Base-by-base conservation (phyloP, 1,284 basidiomycete genomes). In the Schizophyllum commune region DNA sequence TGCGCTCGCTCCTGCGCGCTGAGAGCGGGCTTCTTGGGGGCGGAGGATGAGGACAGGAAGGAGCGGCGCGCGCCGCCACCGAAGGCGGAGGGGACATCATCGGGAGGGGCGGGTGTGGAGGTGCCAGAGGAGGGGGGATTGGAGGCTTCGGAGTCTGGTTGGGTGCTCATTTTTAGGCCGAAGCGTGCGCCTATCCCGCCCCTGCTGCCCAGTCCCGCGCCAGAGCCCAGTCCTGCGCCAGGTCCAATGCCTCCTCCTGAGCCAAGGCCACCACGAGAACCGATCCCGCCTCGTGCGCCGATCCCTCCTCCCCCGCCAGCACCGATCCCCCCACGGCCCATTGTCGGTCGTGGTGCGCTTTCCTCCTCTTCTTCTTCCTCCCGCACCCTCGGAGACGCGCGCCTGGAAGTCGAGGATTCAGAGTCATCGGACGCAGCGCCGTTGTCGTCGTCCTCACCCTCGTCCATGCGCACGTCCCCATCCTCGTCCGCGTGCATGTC, bases 1-100 rank as follows among this genome's bases (percentile, higher is more conserved):
- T 97, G 94, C 15, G 79, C 77, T 60, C 80, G 78, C 67, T 98
- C 95, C 17, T 79, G 67, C 1, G 83, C 74, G 6, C 83, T 83
- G 21, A 97, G 81, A 1, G 76, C 73, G 4, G 83, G 72, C 59
- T 78, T 72, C 11, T 21, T 15, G 11, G 53, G 53, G 2, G 72
- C 70, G 2, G 83, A 76, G 6, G 80, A 72, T 4, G 77, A 74
- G 15, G 77, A 67, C 32, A 84, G 71, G 68, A 91, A 91, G 13
- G 65, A 65, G 56, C 69, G 66, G 59, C 67, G 66, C 9, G 53
- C 53, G 17, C 13, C 39, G 9, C 39, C 39, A n/a, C 74, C 72
- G 66, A 79, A 77, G 60, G 77, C 61, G 65, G 74, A 68, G 52
- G 78, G 71, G 61, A 70, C 60, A 62, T 60, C 61, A 65, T 73